Conservation (phyloP, 1,139 yeast species). For the Diutina rugosa region DNA sequence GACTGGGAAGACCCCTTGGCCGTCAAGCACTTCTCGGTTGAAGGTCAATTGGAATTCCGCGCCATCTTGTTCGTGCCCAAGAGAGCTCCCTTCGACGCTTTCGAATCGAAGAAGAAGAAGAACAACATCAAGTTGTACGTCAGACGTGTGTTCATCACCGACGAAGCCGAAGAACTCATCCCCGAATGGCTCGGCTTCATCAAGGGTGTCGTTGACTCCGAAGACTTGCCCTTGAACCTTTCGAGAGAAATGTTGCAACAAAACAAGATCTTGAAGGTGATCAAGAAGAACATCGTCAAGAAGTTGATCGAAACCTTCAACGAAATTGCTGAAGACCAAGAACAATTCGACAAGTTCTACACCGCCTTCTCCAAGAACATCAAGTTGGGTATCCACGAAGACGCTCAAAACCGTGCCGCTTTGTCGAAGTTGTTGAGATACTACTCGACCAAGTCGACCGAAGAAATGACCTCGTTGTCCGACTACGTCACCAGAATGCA, state of each 20-base stretch:
- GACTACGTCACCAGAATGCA: conserved; percentile 99
- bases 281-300: conserved; percentile 98
- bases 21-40: conserved; percentile 98
- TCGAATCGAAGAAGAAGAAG: conserved; percentile 98
- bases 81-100: conserved; percentile 98
- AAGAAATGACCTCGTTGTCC: conserved; percentile 86
- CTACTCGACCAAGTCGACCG: conserved; percentile 92
- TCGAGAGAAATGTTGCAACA: conserved; percentile 99
- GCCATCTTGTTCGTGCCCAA: conserved; percentile 96
- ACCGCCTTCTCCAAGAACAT: conserved; percentile 96
- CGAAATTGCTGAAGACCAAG: conserved; percentile 98
- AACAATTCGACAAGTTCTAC: conserved; percentile 98
- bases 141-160: conserved; percentile 99
- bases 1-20: conserved; percentile 99
- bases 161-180: conserved; percentile 97
- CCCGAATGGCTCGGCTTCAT: conserved; percentile 99
- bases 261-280: conserved; percentile 98
- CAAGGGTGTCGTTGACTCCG: conserved; percentile 99
- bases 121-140: conserved; percentile 97
- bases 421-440: conserved; percentile 94
- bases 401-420: conserved; percentile 91
- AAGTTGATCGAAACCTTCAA: conserved; percentile 97
- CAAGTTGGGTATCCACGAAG: conserved; percentile 99
- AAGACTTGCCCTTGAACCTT: conserved; percentile 98
- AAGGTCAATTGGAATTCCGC: conserved; percentile 99